Percentiles rank a stretch among this genome's conserved stretches.
These are phyloP conservation scores for Heimioporus sp. DNA, from an alignment of 768 basidiomycete species.

Conservation along the genomic window DNA sequence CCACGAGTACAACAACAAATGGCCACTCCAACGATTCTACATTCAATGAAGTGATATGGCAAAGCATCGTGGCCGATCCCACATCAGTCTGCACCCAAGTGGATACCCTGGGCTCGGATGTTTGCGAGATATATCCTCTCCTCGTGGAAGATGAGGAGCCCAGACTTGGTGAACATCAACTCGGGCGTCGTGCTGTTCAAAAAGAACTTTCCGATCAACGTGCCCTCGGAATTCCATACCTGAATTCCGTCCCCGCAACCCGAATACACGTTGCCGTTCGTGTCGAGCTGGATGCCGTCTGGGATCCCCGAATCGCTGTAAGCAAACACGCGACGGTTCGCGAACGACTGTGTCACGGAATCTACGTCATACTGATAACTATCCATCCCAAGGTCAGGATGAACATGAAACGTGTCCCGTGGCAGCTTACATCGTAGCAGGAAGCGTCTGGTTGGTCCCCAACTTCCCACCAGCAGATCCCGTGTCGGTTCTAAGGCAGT, in stretches of 20 bases:
- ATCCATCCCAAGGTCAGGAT: neutral
- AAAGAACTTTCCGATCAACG: constrained; percentile 67
- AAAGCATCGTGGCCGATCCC: neutral
- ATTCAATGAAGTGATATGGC: too few species aligned
- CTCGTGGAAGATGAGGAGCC: constrained; percentile 40
- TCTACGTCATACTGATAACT: constrained; percentile 75
- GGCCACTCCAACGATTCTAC: too few species aligned
- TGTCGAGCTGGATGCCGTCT: constrained; percentile 67
- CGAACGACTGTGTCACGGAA: constrained; percentile 48
- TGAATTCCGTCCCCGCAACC: constrained; percentile 69
- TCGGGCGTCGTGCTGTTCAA: constrained; percentile 35
- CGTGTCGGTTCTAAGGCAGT: constrained; percentile 32
- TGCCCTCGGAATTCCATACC: constrained; percentile 55
- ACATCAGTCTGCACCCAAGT: constrained; percentile 9
- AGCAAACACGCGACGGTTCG: constrained; percentile 64
- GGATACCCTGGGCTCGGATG: constrained; percentile 32
- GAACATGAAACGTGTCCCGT: neutral
- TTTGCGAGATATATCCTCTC: constrained; percentile 38
- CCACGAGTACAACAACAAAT: too few species aligned
- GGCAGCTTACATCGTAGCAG: constrained; percentile 61
- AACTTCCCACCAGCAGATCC: constrained; percentile 38
- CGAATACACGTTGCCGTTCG: constrained; percentile 61
- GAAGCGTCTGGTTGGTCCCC: constrained; percentile 53
- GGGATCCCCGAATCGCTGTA: constrained; percentile 64
- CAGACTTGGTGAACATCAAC: constrained; percentile 40